Evolutionary conservation across 495 filamentous ascomycete genomes (phyloP).

Genomic region (Tuber microsphaerosporum): DNA sequence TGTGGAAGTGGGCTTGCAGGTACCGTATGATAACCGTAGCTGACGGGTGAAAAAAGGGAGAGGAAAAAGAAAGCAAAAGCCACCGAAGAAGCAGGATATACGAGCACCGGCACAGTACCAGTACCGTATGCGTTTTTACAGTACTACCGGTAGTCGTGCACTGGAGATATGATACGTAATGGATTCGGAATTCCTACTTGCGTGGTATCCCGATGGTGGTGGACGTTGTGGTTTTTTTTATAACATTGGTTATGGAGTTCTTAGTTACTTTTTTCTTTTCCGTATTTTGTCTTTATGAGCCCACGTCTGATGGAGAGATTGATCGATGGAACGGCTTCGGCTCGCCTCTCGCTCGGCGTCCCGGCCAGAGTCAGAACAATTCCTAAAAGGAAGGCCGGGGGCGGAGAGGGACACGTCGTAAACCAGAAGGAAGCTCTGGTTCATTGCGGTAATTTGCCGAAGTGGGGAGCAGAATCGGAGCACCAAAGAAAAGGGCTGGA

Average conservation of each 20-base stretch:
- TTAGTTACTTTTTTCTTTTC: background rate
- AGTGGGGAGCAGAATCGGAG: background rate
- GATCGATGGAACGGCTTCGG: background rate
- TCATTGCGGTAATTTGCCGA: background rate
- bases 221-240: background rate
- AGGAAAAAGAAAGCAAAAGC: background rate
- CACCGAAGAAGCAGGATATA: background rate
- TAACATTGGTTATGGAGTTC: background rate
- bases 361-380: background rate
- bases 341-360: background rate
- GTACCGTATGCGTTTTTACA: background rate
- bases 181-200: background rate
- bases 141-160: too few species aligned
- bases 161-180: background rate
- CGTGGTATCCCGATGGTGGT: background rate
- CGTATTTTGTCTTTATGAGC: background rate
- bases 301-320: background rate
- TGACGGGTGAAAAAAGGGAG: background rate
- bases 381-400: background rate
- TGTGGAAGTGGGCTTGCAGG: slow-evolving; percentile 2
- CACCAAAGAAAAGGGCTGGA: background rate
- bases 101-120: background rate
- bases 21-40: background rate
- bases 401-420: background rate
- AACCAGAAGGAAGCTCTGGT: background rate